phyloP scores from a whole-genome alignment of 129 eudicot genomes.

The Escallonia herrerae region DNA sequence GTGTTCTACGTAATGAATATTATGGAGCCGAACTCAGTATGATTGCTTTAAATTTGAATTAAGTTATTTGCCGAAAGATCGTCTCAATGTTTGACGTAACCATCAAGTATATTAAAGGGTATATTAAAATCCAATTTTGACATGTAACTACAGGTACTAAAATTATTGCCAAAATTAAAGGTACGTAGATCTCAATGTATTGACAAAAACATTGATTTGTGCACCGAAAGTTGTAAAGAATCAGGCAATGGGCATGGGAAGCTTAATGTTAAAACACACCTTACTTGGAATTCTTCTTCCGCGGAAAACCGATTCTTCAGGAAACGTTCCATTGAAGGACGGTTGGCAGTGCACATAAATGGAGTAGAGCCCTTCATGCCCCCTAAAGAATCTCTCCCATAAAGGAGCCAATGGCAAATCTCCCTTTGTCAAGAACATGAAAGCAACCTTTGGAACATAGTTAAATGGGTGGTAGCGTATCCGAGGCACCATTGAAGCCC shows the following conservation, averaged over 20 bases:
- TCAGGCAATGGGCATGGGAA: background rate
- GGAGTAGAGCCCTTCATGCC: conserved; percentile 52
- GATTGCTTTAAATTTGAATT: too few species aligned
- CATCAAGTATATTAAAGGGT: too few species aligned
- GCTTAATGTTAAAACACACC: conserved; percentile 28
- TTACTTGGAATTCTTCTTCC: conserved; percentile 68
- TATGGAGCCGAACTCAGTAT: too few species aligned
- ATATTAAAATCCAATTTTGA: too few species aligned
- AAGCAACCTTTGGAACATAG: conserved; percentile 53
- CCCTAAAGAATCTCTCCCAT: conserved; percentile 59
- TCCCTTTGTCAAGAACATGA: conserved; percentile 56
- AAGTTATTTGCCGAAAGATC: too few species aligned
- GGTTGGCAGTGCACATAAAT: conserved; percentile 70
- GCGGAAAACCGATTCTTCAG: conserved; percentile 44
- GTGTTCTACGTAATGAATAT: too few species aligned
- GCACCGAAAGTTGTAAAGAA: background rate
- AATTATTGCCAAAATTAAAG: background rate
- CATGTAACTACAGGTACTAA: too few species aligned
- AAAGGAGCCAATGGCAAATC: conserved; percentile 53
- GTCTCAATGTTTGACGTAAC: too few species aligned
- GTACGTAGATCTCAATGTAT: conserved; percentile 8
- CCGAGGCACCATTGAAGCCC: conserved; percentile 55
- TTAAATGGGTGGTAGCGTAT: conserved; percentile 19
- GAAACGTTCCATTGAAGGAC: conserved; percentile 35
- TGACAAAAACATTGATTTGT: background rate